Percentiles rank a stretch among this genome's conserved stretches.
phyloP scores from a whole-genome alignment of 495 filamentous ascomycete species.

The Penicillium antarcticum region DNA sequence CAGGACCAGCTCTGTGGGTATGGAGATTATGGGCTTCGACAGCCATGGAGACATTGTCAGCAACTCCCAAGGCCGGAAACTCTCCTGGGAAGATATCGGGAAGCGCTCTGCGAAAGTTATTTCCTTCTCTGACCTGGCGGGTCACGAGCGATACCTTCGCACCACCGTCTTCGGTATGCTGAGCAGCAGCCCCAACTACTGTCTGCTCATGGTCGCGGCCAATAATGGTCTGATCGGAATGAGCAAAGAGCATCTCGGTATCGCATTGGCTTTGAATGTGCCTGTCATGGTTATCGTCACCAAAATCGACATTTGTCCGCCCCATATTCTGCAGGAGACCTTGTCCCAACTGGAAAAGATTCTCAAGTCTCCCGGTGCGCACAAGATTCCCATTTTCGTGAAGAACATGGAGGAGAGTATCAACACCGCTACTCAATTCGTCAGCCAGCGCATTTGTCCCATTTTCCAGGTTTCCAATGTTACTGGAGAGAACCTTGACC shows the following conservation, averaged over 20 bases:
- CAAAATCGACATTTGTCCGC: constrained; percentile 98
- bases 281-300: constrained; percentile 98
- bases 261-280: constrained; percentile 91
- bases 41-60: constrained; percentile 79
- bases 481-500: constrained; percentile 77
- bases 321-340: constrained; percentile 91
- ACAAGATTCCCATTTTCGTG: constrained; percentile 97
- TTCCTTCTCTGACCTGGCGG: constrained; percentile 91
- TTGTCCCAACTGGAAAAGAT: constrained; percentile 89
- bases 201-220: constrained; percentile 95
- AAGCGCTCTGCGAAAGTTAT: constrained; percentile 94
- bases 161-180: constrained; percentile 96
- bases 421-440: constrained; percentile 93
- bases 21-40: constrained; percentile 99
- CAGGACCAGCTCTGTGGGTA: constrained; percentile 90
- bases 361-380: constrained; percentile 85
- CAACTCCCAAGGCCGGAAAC: constrained; percentile 77
- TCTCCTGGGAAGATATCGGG: constrained; percentile 98
- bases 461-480: constrained; percentile 99
- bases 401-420: constrained; percentile 88
- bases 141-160: constrained; percentile 91
- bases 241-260: constrained; percentile 96
- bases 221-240: constrained; percentile 98
- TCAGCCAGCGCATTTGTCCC: constrained; percentile 91
- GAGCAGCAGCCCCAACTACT: constrained; percentile 95